A percentile compares a stretch with the other conserved stretches of the same genome.
Conservation (phyloP, 306 rosid species). For the Ammopiptanthus mongolicus region DNA sequence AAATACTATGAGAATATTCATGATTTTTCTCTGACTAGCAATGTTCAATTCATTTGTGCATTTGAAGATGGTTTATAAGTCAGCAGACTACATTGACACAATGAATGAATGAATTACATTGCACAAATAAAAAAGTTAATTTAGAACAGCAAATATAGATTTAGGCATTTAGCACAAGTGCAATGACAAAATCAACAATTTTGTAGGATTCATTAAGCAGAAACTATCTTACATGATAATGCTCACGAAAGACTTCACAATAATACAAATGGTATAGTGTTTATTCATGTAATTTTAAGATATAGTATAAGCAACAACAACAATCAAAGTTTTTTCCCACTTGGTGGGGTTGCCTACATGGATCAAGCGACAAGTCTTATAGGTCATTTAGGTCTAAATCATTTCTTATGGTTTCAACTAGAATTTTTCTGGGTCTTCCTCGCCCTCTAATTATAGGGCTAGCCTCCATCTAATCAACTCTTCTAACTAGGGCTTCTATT, state of each 20-base stretch:
- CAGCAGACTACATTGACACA: neutral
- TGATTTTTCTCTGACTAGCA: neutral
- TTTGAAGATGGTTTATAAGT: neutral
- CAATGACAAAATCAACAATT: neutral
- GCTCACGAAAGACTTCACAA: neutral
- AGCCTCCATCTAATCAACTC: neutral
- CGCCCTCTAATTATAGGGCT: neutral
- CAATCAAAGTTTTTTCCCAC: too few relatives aligned
- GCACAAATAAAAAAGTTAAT: neutral
- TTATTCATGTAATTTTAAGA: neutral
- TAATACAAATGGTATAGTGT: neutral
- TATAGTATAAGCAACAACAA: neutral
- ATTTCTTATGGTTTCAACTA: neutral
- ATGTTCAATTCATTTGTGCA: neutral
- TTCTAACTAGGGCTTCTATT: neutral
- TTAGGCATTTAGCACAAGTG: neutral
- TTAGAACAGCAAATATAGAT: neutral
- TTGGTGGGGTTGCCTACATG: too few relatives aligned
- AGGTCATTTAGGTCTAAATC: too few relatives aligned
- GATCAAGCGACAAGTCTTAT: too few relatives aligned
- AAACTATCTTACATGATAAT: neutral
- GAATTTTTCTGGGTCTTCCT: neutral
- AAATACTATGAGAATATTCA: neutral
- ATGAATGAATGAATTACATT: neutral
- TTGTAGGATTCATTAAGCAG: neutral